Base-by-base conservation (phyloP, 768 basidiomycete genomes). In the Daedaleopsis sinensis region DNA sequence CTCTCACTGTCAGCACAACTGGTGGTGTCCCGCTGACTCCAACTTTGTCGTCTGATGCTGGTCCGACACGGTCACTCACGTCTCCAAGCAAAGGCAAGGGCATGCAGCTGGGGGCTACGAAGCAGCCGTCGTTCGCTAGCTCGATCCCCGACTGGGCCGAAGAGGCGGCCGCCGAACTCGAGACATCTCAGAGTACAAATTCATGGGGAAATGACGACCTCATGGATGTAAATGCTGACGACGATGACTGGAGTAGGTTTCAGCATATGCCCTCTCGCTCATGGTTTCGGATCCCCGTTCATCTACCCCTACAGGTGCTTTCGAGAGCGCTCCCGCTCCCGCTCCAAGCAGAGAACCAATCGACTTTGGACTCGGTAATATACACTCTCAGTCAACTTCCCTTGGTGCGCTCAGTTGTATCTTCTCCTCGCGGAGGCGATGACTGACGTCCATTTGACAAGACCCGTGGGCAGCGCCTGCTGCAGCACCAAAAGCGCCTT, bases 161-260 rank as follows among this genome's bases (percentile, higher is more conserved):
- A 43, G 88, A 87, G 61, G 81, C 78, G 5, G 80, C 78, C 10
- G 76, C 74, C 11, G 82, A 74, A 39, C 79, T 77, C 3, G 70
- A 69, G 35, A 64, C 52, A 6, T 66, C 69, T 24, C 67, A 67
- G 2, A 61, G 58, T 2, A 5, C 48, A 8, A 82, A 82, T 69
- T 83, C 82, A 0, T 93, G 91, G 92, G 90, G 87, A 1, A 80
- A 75, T 50, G 88, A 84, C 9, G 92, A 98, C 73, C 73, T 98
- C 58, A 96, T 98, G 72, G 95, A 99, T 70, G 88, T 98, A 5
- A 89, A 94, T 69, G 94, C 92, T 0, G 96, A 98, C 67, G 84
- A 88, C 24, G 96, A 89, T 68, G 96, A 98, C 71, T 99, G 96
- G 96, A 91, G 96, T 92, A 71, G 71, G 89, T 80, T 3, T 13